A percentile compares a stretch with the other conserved stretches of the same genome.
Conservation (phyloP, 139 green algal species). For the Pleodorina starrii region DNA sequence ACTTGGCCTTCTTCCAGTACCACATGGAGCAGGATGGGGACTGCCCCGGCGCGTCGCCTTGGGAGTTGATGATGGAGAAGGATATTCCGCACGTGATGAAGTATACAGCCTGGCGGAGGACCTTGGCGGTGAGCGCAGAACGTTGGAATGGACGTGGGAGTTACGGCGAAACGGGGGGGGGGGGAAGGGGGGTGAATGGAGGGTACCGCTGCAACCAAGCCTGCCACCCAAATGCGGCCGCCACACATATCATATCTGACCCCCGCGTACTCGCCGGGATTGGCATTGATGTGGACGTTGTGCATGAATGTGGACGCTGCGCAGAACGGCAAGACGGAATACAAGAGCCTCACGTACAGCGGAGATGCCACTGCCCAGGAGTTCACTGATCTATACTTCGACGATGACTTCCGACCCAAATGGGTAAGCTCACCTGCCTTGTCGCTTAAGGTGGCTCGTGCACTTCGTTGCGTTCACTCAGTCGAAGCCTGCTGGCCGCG, state of each 20-base stretch:
- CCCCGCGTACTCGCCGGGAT: no score
- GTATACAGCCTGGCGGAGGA: constrained; percentile 82
- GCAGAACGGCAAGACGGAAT: constrained; percentile 89
- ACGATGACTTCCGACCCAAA: constrained; percentile 79
- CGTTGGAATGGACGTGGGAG: background rate
- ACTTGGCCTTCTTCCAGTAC: constrained; percentile 81
- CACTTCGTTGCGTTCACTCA: no score
- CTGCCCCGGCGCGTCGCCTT: constrained; percentile 51
- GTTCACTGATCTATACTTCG: constrained; percentile 91
- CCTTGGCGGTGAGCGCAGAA: constrained; percentile 65
- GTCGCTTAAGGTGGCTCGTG: no score
- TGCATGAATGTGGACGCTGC: background rate
- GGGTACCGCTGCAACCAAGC: no score
- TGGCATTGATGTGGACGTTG: no score
- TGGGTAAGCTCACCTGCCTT: constrained; percentile 85
- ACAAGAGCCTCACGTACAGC: constrained; percentile 86
- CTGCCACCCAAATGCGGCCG: no score
- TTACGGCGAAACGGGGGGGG: background rate
- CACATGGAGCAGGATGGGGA: constrained; percentile 54
- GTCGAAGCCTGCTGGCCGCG: no score
- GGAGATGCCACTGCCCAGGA: constrained; percentile 84
- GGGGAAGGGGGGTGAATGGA: no score
- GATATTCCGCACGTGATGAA: constrained; percentile 66
- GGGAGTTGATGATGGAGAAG: constrained; percentile 83
- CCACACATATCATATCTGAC: no score